Conservation (phyloP, 345 rosid genomes). For the Eucalyptus tenuipes region DNA sequence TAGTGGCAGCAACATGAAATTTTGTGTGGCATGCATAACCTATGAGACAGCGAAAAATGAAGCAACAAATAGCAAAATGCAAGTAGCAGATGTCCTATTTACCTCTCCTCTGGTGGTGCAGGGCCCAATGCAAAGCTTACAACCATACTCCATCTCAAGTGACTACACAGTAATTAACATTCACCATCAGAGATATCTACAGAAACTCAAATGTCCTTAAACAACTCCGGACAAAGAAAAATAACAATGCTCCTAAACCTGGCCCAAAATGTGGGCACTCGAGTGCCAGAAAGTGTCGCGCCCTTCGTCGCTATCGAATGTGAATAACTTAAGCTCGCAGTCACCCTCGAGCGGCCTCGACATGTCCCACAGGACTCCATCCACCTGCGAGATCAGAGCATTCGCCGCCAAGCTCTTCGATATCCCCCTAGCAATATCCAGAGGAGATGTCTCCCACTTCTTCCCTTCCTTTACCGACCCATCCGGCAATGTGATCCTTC, state of each 20-base stretch:
- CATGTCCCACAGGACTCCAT: constrained; percentile 92
- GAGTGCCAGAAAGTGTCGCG: constrained; percentile 99
- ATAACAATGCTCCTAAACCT: constrained; percentile 21
- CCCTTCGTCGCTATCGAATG: constrained; percentile 68
- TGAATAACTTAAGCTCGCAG: constrained; percentile 62
- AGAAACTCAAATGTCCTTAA: background rate
- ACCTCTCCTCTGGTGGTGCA: constrained; percentile 99
- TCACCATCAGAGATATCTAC: background rate
- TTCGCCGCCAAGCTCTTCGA: constrained; percentile 57
- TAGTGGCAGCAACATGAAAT: background rate
- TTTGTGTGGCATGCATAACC: background rate
- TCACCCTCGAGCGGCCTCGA: constrained; percentile 68
- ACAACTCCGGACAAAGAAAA: background rate
- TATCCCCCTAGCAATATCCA: constrained; percentile 60
- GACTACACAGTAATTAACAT: constrained; percentile 26
- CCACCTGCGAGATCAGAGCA: constrained; percentile 66
- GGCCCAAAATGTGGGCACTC: constrained; percentile 96
- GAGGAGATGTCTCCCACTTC: constrained; percentile 67
- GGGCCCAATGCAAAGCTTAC: constrained; percentile 94
- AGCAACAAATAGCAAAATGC: background rate
- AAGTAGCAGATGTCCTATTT: background rate
- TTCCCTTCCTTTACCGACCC: constrained; percentile 85
- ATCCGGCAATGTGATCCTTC: constrained; percentile 55
- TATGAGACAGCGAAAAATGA: background rate
- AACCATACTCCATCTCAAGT: constrained; percentile 75